Evolutionary conservation across 176 grass and related monocot species (phyloP), one percentile per base, ranked within the genome.

Genomic region (Panicum miliaceum): DNA sequence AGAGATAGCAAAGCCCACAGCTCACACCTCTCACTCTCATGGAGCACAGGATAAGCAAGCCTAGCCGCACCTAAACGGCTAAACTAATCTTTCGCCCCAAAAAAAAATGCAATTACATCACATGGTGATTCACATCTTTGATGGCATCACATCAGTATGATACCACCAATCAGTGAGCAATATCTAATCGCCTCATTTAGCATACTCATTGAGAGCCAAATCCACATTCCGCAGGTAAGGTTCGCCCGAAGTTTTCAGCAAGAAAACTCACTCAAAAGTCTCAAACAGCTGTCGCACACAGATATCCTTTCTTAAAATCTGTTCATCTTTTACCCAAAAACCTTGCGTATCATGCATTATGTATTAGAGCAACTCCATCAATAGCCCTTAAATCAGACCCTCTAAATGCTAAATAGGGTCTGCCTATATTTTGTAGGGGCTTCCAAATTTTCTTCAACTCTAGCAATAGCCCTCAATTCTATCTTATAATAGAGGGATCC

Each of bases 1-100:
- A 32, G 32, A 60, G 50, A 76, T 42, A 53, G 53, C 32, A 42
- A 77, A 82, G 47, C 72, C 57, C 72, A 58, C 78, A 56, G 7
- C 19, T 75, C 26, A 80, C 50, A 84, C 63, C 51, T 89, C 76
- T 85, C 77, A 45, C n/a, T 19, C 35, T 82, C 71, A 60, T 23
- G 54, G 54, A n/a, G n/a, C 8, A 3, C 54, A 60, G 26, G 58
- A 89, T 81, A 89, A 89, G 56, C 54, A 36, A 23, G 45, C 51
- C 34, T 53, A 64, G 20, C 71, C 26, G 76, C 36, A 70, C 35
- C 51, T 32, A 32, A 2, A n/a, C n/a, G n/a, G n/a, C n/a, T 75
- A 68, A 32, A 38, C 56, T 71, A 71, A 53, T 71, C 8, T 27
- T 25, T 81, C 64, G 34, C 47, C 23, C 40, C 1, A 6, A 46